Base-by-base conservation (phyloP, 2,329 filamentous ascomycete genomes). In the Curvularia verruculosa region DNA sequence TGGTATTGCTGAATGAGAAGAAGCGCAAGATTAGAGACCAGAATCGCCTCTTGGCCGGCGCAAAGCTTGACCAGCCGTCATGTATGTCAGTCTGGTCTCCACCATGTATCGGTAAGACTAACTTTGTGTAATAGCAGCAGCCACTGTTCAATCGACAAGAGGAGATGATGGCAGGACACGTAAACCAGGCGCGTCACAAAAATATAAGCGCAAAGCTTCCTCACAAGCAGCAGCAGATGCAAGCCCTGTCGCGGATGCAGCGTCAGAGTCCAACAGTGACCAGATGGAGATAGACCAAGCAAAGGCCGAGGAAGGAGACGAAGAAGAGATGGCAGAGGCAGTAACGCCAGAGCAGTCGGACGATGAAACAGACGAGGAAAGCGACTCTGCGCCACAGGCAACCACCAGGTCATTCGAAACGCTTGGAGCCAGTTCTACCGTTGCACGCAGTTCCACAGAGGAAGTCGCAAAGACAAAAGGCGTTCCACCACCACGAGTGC, bases 1-100 rank as follows among this genome's bases (percentile, higher is more conserved):
- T 85, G 52, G 80, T 85, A 53, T 79, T 94, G 2, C 78, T 93
- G 1, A 93, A 93, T 65, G 85, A 89, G 72, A 94, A 94, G 79
- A 93, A 93, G 75, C 79, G 88, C 50, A 92, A 90, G 76, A 92
- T 93, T 48, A 79, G 90, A 41, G 85, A 92, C 66, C 89, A 92
- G 75, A 87, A 89, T 66, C 82, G 84, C 37, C 75, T 89, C 19
- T 75, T 92, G 23, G 79, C 80, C 15, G 76, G 78, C 28, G 83
- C 84, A 70, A 85, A 87, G 50, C 70, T 77, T 10, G 73, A 75
- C 49, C 66, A 70, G 45, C 41, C 61, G 10, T 66, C 60, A 46
- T 71, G 75, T 76, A 58, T 47, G 68, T 45, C 34, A 43, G 40
- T 8, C 15, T 45, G 21, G 45, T 31, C 54, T 39, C 9, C 28